A percentile compares a stretch with the other conserved stretches of the same genome.
Conservation (phyloP, 139 green algal species). For the Chlamydomonas sphaeroides region DNA sequence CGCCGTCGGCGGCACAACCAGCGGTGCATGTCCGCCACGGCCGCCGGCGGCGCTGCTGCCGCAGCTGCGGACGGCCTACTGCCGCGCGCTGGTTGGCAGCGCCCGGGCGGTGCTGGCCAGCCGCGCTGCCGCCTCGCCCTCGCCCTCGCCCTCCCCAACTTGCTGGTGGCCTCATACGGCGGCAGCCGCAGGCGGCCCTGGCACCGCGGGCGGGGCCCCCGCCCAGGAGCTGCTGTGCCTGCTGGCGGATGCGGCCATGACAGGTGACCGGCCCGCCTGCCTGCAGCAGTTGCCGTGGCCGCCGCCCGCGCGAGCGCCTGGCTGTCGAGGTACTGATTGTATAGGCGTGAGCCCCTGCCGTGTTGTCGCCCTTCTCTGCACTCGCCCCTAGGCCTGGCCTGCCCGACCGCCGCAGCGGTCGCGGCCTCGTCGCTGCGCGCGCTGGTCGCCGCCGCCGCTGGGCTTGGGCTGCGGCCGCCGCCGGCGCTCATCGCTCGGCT, state of each 20-base stretch:
- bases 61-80: constrained; percentile 12
- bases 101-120: constrained; percentile 1
- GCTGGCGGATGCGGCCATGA: neutral
- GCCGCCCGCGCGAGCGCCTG: too few species aligned
- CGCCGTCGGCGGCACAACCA: too few species aligned
- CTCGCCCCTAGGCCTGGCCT: neutral
- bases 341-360: too few species aligned
- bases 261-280: neutral
- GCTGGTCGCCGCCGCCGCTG: neutral
- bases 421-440: neutral
- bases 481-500: constrained; percentile 4
- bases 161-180: too few species aligned
- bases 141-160: too few species aligned
- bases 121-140: neutral
- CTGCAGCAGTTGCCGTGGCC: too few species aligned
- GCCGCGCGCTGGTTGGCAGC: constrained; percentile 3
- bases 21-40: too few species aligned
- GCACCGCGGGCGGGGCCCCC: too few species aligned
- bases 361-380: neutral
- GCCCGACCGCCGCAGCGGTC: neutral
- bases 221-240: neutral
- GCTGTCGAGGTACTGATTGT: too few species aligned
- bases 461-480: neutral
- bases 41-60: too few species aligned
- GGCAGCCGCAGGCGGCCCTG: too few species aligned